These are phyloP conservation scores for Zasmidium angulare DNA, from an alignment of 2,329 filamentous ascomycete species.

Conservation along the genomic window DNA sequence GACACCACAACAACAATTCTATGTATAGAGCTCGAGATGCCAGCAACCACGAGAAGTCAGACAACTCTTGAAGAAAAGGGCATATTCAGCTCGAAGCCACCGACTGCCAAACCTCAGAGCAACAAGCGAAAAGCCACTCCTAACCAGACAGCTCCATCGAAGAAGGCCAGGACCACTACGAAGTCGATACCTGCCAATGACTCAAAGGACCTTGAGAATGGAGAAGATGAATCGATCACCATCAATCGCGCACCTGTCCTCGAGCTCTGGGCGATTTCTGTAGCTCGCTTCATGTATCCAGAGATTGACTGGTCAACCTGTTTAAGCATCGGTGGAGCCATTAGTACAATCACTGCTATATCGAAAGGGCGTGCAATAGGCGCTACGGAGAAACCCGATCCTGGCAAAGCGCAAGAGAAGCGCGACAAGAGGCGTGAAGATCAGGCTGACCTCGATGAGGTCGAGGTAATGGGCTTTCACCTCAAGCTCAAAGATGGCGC, in stretches of 20 bases:
- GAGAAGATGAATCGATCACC: conserved; percentile 17
- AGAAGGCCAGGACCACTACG: conserved; percentile 13
- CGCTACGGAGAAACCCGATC: conserved; percentile 26
- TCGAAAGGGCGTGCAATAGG: conserved; percentile 36
- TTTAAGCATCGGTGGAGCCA: conserved; percentile 33
- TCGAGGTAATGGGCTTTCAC: conserved; percentile 35
- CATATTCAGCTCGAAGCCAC: neutral
- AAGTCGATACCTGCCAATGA: no score
- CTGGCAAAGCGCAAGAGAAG: conserved; percentile 19
- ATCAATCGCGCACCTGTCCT: conserved; percentile 37
- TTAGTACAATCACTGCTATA: conserved; percentile 33
- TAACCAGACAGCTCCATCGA: conserved; percentile 5
- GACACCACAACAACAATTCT: neutral
- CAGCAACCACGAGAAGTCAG: neutral
- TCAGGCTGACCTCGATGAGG: conserved; percentile 23
- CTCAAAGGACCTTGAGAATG: conserved; percentile 1
- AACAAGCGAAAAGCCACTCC: conserved; percentile 10
- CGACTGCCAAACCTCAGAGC: neutral
- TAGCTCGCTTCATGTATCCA: conserved; percentile 31
- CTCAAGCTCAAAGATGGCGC: conserved; percentile 32
- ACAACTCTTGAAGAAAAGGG: conserved; percentile 2
- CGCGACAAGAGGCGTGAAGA: conserved; percentile 22
- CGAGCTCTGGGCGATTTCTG: conserved; percentile 31
- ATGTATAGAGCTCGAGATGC: neutral
- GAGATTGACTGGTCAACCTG: conserved; percentile 32